Evolutionary conservation across 2,329 filamentous ascomycete genomes (phyloP).

Genomic region (Colletotrichum eleusines): DNA sequence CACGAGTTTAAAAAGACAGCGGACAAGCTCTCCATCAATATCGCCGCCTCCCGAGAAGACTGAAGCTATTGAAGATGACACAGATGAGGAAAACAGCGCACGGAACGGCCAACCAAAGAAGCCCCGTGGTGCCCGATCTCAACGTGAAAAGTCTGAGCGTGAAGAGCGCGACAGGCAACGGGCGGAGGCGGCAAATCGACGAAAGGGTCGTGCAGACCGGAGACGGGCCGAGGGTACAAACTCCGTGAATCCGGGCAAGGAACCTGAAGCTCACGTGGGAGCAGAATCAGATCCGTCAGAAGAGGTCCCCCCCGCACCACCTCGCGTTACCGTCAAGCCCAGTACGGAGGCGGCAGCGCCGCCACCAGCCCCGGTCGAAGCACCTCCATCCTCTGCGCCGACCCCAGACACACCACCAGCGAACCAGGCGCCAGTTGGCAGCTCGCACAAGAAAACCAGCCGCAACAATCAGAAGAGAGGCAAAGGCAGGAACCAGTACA

Average conservation of each 20-base stretch:
- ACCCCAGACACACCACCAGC: constrained; percentile 62
- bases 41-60: constrained; percentile 67
- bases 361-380: constrained; percentile 47
- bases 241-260: constrained; percentile 45
- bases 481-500: constrained; percentile 85
- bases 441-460: constrained; percentile 70
- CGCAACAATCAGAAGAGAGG: constrained; percentile 75
- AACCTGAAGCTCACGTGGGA: constrained; percentile 52
- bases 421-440: constrained; percentile 53
- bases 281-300: constrained; percentile 80
- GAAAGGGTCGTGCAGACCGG: constrained; percentile 85
- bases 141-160: constrained; percentile 73
- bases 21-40: constrained; percentile 81
- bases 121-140: constrained; percentile 69
- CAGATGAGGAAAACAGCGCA: constrained; percentile 74
- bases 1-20: constrained; percentile 81
- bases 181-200: constrained; percentile 80
- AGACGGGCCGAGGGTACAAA: constrained; percentile 82
- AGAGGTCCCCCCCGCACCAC: constrained; percentile 69
- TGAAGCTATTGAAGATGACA: constrained; percentile 69
- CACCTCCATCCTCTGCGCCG: constrained; percentile 50
- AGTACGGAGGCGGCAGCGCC: constrained; percentile 45
- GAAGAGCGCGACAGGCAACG: constrained; percentile 82
- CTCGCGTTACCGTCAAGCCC: constrained; percentile 45
- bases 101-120: constrained; percentile 69